Conservation (phyloP, 176 grass and related monocot genomes). For the Ensete ventricosum region DNA sequence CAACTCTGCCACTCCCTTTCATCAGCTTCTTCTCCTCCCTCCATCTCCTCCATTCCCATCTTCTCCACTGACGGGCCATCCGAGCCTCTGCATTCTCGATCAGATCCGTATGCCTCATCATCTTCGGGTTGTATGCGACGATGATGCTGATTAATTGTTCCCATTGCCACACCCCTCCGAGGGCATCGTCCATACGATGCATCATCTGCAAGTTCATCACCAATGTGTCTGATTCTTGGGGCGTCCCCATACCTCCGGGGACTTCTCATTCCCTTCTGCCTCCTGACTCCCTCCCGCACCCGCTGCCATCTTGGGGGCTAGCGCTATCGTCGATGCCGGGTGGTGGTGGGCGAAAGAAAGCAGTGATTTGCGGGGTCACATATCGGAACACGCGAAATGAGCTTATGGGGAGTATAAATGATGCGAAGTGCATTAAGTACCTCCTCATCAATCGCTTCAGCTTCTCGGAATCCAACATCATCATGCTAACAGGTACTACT, state of each 20-base stretch:
- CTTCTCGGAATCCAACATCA: slow-evolving; percentile 79
- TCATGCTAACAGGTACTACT: slow-evolving; percentile 68
- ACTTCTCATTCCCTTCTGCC: neutral
- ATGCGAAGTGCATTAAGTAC: slow-evolving; percentile 92
- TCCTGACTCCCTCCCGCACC: neutral
- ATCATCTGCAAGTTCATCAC: slow-evolving; percentile 64
- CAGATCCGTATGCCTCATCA: neutral
- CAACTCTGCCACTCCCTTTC: neutral
- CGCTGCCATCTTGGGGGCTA: slow-evolving; percentile 24
- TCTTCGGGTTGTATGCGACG: slow-evolving; percentile 3
- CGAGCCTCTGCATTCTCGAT: neutral
- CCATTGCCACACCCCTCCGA: slow-evolving; percentile 61
- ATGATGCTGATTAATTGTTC: slow-evolving; percentile 86
- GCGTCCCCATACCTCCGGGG: neutral
- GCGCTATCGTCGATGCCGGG: slow-evolving; percentile 30
- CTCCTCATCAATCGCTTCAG: slow-evolving; percentile 70
- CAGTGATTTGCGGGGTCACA: slow-evolving; percentile 82
- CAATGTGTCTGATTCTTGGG: slow-evolving; percentile 36
- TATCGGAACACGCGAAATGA: slow-evolving; percentile 68
- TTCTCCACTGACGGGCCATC: neutral
- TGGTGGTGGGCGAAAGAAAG: slow-evolving; percentile 48
- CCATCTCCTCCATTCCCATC: neutral
- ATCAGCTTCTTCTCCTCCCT: no score
- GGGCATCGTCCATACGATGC: slow-evolving; percentile 72
- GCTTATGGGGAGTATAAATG: slow-evolving; percentile 87